Base-by-base conservation (phyloP, 345 rosid species). In the Anacardium occidentale region DNA sequence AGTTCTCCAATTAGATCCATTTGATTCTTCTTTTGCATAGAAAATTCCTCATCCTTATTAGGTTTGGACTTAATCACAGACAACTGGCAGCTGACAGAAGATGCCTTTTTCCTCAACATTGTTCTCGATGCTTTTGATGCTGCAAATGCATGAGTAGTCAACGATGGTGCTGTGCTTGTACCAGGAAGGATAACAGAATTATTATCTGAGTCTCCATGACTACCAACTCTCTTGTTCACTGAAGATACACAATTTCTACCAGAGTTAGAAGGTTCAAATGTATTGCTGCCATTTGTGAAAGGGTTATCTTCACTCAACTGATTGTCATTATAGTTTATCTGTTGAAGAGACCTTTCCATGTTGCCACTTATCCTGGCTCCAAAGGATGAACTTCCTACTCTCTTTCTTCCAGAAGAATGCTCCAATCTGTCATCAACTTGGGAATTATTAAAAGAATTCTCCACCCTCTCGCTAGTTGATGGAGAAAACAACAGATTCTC, bases 361-460 rank as follows among this genome's bases (percentile, higher is more conserved):
- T 76, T 73, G 53, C 66, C 73, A 72, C 10, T 21, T 25, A 59
- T 68, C 69, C 70, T 75, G 62, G 79, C 68, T 75, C 74, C 81
- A 61, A 51, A n/a, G 62, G 61, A 69, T 47, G 75, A 71, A 75
- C 78, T 79, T 22, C 86, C 77, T 21, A 65, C 57, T 72, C 74
- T 77, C 80, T 83, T 86, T 73, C 81, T 80, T 26, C 82, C 81
- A 48, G 83, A 68, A 78, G 83, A 72, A 72, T 25, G 71, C 77
- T 82, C 83, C 76, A 42, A 75, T 61, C 64, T 74, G 11, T 78
- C 79, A 63, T 67, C 59, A 59, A 40, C 68, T 42, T 72, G 77
- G 25, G 50, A 71, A 57, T 77, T 75, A 64, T 69, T 71, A 45
- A 75, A 63, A 47, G 78, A 34, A 65, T 66, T 82, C 60, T 76